Base-by-base conservation (phyloP, 2,329 filamentous ascomycete species). In the Fusarium domesticum region DNA sequence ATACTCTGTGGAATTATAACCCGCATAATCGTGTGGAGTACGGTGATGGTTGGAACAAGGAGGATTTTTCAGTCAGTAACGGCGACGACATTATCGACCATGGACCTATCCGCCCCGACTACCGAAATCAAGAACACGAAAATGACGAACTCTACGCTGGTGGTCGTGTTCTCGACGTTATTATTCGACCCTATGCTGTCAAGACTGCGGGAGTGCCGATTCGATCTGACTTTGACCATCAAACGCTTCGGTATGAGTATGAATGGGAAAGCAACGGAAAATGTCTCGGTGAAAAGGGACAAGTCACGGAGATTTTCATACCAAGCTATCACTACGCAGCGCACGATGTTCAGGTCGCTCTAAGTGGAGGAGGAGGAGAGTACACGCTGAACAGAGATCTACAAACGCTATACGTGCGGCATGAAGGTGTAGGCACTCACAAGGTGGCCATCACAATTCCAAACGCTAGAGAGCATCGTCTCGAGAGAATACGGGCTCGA, bases 11-110 rank as follows among this genome's bases (percentile, higher is more conserved):
- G 59, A 70, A 71, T 42, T 69, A 69, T 34, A 70, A 70, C 35
- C 67, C 67, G 0, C 60, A 64, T 28, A 70, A 69, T 39, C 51
- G 60, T 5, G 59, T 65, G 23, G 64, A 66, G 48, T 67, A 67
- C 7, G 69, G 69, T 0, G 69, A 71, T 10, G 66, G 68, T 2
- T 71, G 69, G 69, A 71, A 71, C 43, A 69, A 65, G 42, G 69
- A 71, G 43, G 69, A 71, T 35, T 71, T 71, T 38, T 71, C 69
- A 0, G 53, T 71, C 18, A 56, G 70, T 16, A 70, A 69, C 6
- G 61, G 65, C 16, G 61, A 70, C 41, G 57, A 58, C 1, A 49
- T 56, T 8, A 55, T 59, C 1, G 62, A 61, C 6, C 51, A 63
- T 8, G 48, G 50, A 2, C 56, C 61, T 1, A 53, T 59, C 0